Percentiles rank a stretch among this genome's conserved stretches.
Evolutionary conservation across 371 early-diverging fungal species (phyloP).

Genomic region (Mucor saturninus): DNA sequence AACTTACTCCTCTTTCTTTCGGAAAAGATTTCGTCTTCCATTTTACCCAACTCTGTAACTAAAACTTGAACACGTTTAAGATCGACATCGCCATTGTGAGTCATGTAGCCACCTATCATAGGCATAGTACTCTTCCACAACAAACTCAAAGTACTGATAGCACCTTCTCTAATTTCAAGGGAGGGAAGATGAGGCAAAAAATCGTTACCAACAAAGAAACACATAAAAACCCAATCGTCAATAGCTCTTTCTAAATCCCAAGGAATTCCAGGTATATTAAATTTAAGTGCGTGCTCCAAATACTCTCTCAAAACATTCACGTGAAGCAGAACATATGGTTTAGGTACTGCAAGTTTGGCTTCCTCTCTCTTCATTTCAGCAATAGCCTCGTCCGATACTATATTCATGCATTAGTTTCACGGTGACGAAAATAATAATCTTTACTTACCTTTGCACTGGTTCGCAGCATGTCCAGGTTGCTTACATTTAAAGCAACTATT

Average conservation of each 20-base stretch:
- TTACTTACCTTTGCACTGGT: constrained; percentile 72
- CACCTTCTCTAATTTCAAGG: constrained; percentile 97
- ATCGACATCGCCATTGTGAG: constrained; percentile 84
- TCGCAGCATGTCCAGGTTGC: constrained; percentile 81
- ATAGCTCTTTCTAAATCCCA: constrained; percentile 93
- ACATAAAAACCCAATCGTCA: constrained; percentile 99
- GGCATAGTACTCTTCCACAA: constrained; percentile 86
- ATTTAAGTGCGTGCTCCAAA: constrained; percentile 82
- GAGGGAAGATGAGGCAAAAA: constrained; percentile 99
- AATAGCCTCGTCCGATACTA: constrained; percentile 13
- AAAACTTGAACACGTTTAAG: constrained; percentile 78
- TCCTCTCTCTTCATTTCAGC: constrained; percentile 45
- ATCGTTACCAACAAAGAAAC: constrained; percentile 99
- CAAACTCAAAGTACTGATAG: constrained; percentile 88
- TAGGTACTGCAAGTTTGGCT: constrained; percentile 63
- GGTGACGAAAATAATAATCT: background rate
- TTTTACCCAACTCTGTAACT: constrained; percentile 80
- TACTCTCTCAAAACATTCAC: constrained; percentile 93
- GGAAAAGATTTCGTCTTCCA: constrained; percentile 87
- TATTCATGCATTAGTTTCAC: background rate
- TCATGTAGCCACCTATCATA: constrained; percentile 85
- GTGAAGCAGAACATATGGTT: constrained; percentile 92
- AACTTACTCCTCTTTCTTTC: constrained; percentile 72
- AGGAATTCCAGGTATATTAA: constrained; percentile 64
- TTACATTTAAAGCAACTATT: constrained; percentile 83